Conservation (phyloP, 1,284 basidiomycete genomes). For the Naganishia sp. region DNA sequence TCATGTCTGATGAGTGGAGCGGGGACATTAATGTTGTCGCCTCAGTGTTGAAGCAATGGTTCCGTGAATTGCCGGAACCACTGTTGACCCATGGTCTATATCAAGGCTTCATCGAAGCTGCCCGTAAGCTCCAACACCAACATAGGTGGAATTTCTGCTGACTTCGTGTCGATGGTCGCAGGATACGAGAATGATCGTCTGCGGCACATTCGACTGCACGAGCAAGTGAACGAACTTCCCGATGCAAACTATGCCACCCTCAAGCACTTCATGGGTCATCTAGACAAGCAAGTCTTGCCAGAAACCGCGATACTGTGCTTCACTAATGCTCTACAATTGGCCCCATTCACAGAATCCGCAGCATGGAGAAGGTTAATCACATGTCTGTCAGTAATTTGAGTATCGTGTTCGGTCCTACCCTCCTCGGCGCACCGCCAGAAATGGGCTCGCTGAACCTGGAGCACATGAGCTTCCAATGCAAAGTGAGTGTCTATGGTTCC, state of each 20-base stretch:
- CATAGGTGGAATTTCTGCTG: background rate
- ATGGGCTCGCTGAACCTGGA: constrained; percentile 57
- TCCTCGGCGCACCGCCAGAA: constrained; percentile 67
- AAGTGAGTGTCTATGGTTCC: constrained; percentile 53
- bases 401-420: constrained; percentile 95
- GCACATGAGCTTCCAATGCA: constrained; percentile 67
- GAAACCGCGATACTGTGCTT: background rate
- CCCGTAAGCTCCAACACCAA: constrained; percentile 64
- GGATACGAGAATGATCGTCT: constrained; percentile 91
- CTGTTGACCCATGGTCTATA: constrained; percentile 82
- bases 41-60: constrained; percentile 91
- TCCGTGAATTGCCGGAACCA: constrained; percentile 94
- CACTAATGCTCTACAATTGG: background rate
- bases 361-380: constrained; percentile 75
- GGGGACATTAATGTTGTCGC: constrained; percentile 95
- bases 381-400: constrained; percentile 94
- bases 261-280: constrained; percentile 92
- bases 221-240: constrained; percentile 94
- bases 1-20: constrained; percentile 85
- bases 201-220: constrained; percentile 91
- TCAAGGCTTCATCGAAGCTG: constrained; percentile 89
- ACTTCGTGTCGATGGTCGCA: constrained; percentile 46
- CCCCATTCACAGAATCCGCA: constrained; percentile 63
- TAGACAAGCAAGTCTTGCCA: constrained; percentile 67
- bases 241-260: constrained; percentile 98